Conservation (phyloP, 495 filamentous ascomycete genomes). For the Evansstolkia leycettana region DNA sequence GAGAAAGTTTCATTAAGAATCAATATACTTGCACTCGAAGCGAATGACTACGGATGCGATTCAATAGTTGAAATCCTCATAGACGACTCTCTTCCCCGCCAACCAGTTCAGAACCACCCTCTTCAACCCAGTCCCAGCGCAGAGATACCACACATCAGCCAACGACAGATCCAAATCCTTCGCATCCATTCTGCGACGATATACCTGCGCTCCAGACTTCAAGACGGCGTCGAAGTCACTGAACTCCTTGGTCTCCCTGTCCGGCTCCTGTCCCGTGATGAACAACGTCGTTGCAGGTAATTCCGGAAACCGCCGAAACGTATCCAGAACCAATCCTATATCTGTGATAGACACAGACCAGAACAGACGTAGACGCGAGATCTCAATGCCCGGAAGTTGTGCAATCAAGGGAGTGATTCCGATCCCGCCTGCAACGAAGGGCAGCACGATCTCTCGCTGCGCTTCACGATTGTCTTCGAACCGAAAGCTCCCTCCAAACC, state of each 20-base stretch:
- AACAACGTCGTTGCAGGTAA: slow-evolving; percentile 47
- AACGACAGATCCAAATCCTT: slow-evolving; percentile 36
- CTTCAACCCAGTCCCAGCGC: slow-evolving; percentile 45
- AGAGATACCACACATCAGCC: slow-evolving; percentile 53
- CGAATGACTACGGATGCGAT: too few species aligned
- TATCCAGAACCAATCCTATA: slow-evolving; percentile 47
- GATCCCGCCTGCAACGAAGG: slow-evolving; percentile 64
- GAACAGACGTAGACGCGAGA: slow-evolving; percentile 38
- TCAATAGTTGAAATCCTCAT: slow-evolving; percentile 64
- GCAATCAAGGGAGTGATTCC: slow-evolving; percentile 70
- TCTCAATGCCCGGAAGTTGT: slow-evolving; percentile 38
- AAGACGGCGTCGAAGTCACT: slow-evolving; percentile 12
- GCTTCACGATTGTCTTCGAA: slow-evolving; percentile 28
- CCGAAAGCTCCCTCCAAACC: slow-evolving; percentile 58
- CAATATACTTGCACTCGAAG: too few species aligned
- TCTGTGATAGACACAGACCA: slow-evolving; percentile 56
- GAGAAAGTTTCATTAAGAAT: too few species aligned
- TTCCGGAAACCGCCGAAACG: slow-evolving; percentile 36
- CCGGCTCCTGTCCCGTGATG: slow-evolving; percentile 37
- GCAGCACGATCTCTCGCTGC: slow-evolving; percentile 13
- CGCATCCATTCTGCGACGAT: slow-evolving; percentile 39
- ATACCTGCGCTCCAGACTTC: slow-evolving; percentile 26
- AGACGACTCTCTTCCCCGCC: slow-evolving; percentile 44
- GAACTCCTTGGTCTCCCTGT: slow-evolving; percentile 7
- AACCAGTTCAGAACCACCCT: slow-evolving; percentile 50